Evolutionary conservation across 805 yeast species (phyloP).

Genomic region (Myxozyma geophila): DNA sequence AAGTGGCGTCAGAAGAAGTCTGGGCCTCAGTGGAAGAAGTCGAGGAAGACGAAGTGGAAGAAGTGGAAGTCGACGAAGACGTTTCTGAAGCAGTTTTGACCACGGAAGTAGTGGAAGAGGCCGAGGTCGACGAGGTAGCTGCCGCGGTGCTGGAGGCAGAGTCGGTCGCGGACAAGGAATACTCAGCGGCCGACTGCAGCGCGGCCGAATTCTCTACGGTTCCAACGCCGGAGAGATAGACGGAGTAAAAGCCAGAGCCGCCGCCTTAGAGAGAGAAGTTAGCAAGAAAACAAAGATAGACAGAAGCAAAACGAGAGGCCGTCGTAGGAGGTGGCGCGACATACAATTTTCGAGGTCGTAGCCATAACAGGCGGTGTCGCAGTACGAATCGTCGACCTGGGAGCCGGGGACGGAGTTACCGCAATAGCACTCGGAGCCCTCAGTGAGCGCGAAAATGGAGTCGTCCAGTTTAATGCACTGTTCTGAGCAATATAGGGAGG

Average conservation of each 20-base stretch:
- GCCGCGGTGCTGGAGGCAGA: constrained; percentile 9
- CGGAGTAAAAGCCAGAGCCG: constrained; percentile 49
- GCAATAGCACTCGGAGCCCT: constrained; percentile 68
- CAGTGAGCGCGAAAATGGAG: constrained; percentile 53
- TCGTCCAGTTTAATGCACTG: constrained; percentile 55
- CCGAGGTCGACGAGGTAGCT: constrained; percentile 40
- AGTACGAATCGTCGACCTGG: constrained; percentile 44
- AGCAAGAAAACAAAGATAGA: background rate
- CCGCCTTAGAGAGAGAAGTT: constrained; percentile 45
- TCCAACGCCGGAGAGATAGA: constrained; percentile 41
- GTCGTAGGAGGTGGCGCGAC: background rate
- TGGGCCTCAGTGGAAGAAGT: constrained; percentile 36
- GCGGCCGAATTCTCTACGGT: constrained; percentile 26
- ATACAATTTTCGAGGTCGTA: constrained; percentile 65
- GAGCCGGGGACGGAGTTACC: constrained; percentile 54
- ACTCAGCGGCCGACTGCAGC: constrained; percentile 24
- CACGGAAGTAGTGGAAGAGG: constrained; percentile 44
- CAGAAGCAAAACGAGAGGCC: background rate
- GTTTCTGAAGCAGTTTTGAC: constrained; percentile 29
- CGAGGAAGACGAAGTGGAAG: constrained; percentile 44
- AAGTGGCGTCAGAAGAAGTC: constrained; percentile 40
- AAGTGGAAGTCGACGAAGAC: background rate
- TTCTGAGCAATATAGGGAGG: constrained; percentile 59
- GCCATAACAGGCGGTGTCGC: constrained; percentile 61
- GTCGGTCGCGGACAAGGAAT: constrained; percentile 35